Evolutionary conservation across 1,284 basidiomycete genomes (phyloP).

Genomic region (Pseudozyma thailandica): DNA sequence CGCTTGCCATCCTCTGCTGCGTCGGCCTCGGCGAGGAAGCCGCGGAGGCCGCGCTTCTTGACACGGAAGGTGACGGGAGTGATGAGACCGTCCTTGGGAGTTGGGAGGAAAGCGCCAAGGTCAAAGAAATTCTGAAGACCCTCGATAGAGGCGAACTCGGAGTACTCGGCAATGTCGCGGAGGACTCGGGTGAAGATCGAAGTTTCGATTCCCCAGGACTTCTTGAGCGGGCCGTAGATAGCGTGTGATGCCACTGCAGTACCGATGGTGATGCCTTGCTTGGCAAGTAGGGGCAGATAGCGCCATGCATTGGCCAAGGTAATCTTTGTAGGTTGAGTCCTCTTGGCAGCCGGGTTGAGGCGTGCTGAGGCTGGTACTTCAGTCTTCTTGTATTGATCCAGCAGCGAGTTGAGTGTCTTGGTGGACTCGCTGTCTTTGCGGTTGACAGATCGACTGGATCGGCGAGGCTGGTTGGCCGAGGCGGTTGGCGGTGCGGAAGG

Average conservation of each 20-base stretch:
- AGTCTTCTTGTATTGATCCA: slow-evolving; percentile 61
- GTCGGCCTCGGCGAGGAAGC: slow-evolving; percentile 81
- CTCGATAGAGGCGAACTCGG: slow-evolving; percentile 83
- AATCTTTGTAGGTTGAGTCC: slow-evolving; percentile 47
- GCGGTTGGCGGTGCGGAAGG: slow-evolving; percentile 30
- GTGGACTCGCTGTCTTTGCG: slow-evolving; percentile 43
- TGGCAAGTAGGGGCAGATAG: slow-evolving; percentile 64
- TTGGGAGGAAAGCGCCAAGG: slow-evolving; percentile 82
- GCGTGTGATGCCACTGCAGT: slow-evolving; percentile 65
- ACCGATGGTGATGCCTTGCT: slow-evolving; percentile 64
- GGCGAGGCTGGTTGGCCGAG: slow-evolving; percentile 34
- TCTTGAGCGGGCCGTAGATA: slow-evolving; percentile 78
- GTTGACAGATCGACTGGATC: slow-evolving; percentile 25
- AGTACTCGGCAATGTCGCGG: slow-evolving; percentile 84
- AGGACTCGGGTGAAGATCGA: slow-evolving; percentile 77
- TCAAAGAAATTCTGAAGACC: slow-evolving; percentile 78
- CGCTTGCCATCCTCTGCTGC: slow-evolving; percentile 78
- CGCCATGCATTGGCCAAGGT: slow-evolving; percentile 62
- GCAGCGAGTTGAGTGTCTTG: slow-evolving; percentile 57
- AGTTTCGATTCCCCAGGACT: slow-evolving; percentile 84
- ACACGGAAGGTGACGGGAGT: slow-evolving; percentile 94
- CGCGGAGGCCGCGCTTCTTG: slow-evolving; percentile 77
- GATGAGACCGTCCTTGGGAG: slow-evolving; percentile 91
- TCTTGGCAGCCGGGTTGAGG: slow-evolving; percentile 55
- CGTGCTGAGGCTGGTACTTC: slow-evolving; percentile 58